phyloP scores from a whole-genome alignment of 129 eudicot genomes.

The Daucus carota region DNA sequence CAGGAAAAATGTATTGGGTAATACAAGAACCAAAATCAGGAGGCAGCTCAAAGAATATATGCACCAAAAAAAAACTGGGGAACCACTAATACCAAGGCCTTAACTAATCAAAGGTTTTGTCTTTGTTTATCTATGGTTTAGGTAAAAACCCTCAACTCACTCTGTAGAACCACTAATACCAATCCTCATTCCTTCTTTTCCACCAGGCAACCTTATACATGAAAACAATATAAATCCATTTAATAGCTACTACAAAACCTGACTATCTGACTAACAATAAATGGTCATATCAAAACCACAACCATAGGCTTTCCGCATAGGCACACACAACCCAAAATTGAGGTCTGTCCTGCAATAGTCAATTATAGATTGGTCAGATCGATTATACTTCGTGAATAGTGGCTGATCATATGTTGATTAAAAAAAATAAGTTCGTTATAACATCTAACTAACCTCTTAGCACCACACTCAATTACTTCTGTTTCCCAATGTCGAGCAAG shows the following conservation, averaged over 20 bases:
- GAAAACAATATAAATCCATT: background rate
- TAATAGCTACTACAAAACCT: background rate
- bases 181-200: background rate
- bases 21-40: background rate
- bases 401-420: background rate
- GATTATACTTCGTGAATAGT: background rate
- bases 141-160: background rate
- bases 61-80: no score
- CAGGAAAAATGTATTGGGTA: background rate
- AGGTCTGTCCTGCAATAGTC: slow-evolving; percentile 1
- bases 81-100: background rate
- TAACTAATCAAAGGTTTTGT: background rate
- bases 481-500: background rate
- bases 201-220: background rate
- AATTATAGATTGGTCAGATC: background rate
- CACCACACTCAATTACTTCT: background rate
- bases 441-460: background rate
- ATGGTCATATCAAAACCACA: background rate
- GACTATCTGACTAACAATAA: background rate
- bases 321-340: background rate
- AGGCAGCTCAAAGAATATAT: background rate
- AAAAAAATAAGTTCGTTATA: background rate
- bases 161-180: background rate
- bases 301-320: background rate
- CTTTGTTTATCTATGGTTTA: background rate